Evolutionary conservation across 345 rosid species (phyloP).

Genomic region (Boechera retrofracta): DNA sequence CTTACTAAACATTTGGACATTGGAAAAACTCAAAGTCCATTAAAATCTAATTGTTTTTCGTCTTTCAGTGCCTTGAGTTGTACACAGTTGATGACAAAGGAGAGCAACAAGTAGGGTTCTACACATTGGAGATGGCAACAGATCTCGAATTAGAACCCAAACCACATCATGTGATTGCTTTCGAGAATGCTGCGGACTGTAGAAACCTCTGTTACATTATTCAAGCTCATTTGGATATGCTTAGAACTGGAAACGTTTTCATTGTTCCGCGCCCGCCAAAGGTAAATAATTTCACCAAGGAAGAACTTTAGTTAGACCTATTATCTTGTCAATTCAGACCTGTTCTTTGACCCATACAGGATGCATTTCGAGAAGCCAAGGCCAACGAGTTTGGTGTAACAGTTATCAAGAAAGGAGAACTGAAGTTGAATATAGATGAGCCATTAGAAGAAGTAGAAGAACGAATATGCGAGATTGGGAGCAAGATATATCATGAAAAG

Average conservation of each 20-base stretch:
- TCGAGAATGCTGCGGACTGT: constrained; percentile 77
- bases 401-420: constrained; percentile 74
- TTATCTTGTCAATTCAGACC: too few relatives aligned
- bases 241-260: constrained; percentile 74
- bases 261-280: constrained; percentile 85
- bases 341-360: constrained; percentile 45
- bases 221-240: constrained; percentile 88
- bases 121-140: constrained; percentile 85
- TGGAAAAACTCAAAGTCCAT: constrained; percentile 13
- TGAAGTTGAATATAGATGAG: constrained; percentile 78
- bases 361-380: constrained; percentile 86
- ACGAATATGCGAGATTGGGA: constrained; percentile 73
- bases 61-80: constrained; percentile 84
- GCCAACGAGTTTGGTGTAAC: constrained; percentile 84
- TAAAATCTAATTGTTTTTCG: background rate
- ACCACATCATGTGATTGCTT: constrained; percentile 82
- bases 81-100: constrained; percentile 63
- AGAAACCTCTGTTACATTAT: constrained; percentile 76
- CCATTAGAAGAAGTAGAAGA: constrained; percentile 87
- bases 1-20: background rate
- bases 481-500: constrained; percentile 83
- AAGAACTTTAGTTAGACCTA: background rate
- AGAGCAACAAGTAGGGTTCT: constrained; percentile 76
- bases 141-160: constrained; percentile 94
- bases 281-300: constrained; percentile 50